Evolutionary conservation across 768 basidiomycete genomes (phyloP).

Genomic region (Rhizopogon vulgaris): DNA sequence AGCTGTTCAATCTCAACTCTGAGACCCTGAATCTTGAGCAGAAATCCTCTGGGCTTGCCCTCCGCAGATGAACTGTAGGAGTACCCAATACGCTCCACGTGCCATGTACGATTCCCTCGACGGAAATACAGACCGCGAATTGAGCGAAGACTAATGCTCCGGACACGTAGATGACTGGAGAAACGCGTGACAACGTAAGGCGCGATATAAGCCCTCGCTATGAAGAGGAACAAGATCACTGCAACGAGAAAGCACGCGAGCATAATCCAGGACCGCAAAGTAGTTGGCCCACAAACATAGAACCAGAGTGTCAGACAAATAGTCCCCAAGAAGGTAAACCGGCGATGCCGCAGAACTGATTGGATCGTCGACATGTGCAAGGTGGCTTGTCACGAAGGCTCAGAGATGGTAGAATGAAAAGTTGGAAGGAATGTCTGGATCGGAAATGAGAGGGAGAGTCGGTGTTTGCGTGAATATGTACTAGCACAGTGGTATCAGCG

Average conservation of each 20-base stretch:
- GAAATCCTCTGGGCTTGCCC: slow-evolving; percentile 47
- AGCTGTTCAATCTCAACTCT: slow-evolving; percentile 42
- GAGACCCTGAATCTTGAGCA: slow-evolving; percentile 57
- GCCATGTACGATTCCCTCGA: slow-evolving; percentile 45
- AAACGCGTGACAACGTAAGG: slow-evolving; percentile 57
- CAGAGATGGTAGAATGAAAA: not conserved
- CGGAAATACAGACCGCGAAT: slow-evolving; percentile 72
- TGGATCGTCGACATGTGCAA: not conserved
- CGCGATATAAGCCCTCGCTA: slow-evolving; percentile 60
- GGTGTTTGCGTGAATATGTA: not conserved
- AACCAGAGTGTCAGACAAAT: not conserved
- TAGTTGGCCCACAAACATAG: not conserved
- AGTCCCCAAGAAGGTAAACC: not conserved
- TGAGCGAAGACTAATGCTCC: slow-evolving; percentile 71
- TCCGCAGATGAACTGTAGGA: slow-evolving; percentile 48
- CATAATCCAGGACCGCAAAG: slow-evolving; percentile 30
- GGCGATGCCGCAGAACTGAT: not conserved
- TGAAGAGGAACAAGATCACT: slow-evolving; percentile 46
- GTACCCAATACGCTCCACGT: slow-evolving; percentile 60
- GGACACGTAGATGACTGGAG: slow-evolving; percentile 58
- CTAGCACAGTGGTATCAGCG: not conserved
- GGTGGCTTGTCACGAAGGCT: not conserved
- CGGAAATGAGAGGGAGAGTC: not conserved
- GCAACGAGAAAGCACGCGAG: slow-evolving; percentile 46
- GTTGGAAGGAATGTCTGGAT: not conserved